These are phyloP conservation scores for Termitomyces heimii DNA, from an alignment of 768 basidiomycete genomes.

Conservation along the genomic window DNA sequence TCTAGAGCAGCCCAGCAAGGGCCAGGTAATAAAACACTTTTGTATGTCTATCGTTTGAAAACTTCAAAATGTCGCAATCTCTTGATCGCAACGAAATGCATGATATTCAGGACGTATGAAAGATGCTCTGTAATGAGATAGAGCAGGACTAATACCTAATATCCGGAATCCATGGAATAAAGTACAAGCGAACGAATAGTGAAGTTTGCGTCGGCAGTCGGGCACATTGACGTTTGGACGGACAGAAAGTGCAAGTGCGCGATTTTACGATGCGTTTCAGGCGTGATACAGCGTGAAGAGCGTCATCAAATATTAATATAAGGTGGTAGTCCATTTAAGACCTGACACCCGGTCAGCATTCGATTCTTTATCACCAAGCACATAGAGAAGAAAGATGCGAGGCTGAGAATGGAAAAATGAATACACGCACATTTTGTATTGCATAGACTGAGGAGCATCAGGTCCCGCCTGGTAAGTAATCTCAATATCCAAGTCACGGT, in stretches of 20 bases:
- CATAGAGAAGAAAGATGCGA: slow-evolving; percentile 10
- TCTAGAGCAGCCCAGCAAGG: background rate
- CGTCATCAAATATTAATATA: background rate
- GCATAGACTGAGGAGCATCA: slow-evolving; percentile 34
- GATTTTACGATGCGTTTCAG: background rate
- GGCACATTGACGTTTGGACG: background rate
- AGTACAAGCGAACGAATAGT: background rate
- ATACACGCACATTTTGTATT: slow-evolving; percentile 84
- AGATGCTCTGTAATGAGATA: slow-evolving; percentile 3
- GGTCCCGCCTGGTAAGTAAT: slow-evolving; percentile 59
- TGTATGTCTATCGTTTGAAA: background rate
- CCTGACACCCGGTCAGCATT: slow-evolving; percentile 70
- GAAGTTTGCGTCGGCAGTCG: background rate
- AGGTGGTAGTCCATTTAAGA: slow-evolving; percentile 44
- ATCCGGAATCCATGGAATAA: background rate
- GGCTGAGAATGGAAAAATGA: slow-evolving; percentile 15
- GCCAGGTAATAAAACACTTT: background rate
- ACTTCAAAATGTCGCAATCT: background rate
- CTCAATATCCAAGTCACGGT: slow-evolving; percentile 89
- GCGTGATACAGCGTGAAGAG: background rate
- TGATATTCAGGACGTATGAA: background rate
- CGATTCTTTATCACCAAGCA: slow-evolving; percentile 20
- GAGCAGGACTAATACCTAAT: slow-evolving; percentile 10
- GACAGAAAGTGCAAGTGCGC: background rate
- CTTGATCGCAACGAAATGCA: background rate